Conservation (phyloP, 2,329 filamentous ascomycete species). For the Diaporthe helianthi region DNA sequence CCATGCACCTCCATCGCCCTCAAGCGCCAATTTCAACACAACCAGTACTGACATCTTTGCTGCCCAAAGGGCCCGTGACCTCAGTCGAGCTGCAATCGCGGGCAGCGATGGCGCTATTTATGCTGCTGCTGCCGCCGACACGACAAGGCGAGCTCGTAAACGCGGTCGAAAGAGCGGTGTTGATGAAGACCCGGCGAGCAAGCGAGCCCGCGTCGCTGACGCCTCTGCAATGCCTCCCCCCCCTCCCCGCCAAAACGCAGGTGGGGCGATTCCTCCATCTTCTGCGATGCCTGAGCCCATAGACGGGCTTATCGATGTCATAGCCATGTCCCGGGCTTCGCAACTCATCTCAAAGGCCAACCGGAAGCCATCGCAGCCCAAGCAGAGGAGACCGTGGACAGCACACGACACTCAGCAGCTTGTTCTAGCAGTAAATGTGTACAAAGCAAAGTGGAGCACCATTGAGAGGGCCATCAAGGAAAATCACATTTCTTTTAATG, state of each 20-base stretch:
- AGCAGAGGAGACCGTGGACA: slow-evolving; percentile 51
- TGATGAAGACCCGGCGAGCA: slow-evolving; percentile 18
- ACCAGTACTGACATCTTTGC: slow-evolving; percentile 20
- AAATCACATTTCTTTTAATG: slow-evolving; percentile 48
- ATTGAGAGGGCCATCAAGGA: slow-evolving; percentile 44
- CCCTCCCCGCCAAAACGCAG: slow-evolving; percentile 14
- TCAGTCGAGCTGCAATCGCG: slow-evolving; percentile 23
- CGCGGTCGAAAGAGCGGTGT: slow-evolving; percentile 29
- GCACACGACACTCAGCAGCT: slow-evolving; percentile 50
- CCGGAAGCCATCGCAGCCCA: slow-evolving; percentile 43
- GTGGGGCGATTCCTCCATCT: slow-evolving; percentile 5
- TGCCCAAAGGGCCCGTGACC: slow-evolving; percentile 19
- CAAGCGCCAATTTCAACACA: slow-evolving; percentile 2
- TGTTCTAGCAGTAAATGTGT: slow-evolving; percentile 49
- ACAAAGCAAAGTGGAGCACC: slow-evolving; percentile 48
- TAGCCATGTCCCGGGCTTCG: slow-evolving; percentile 38
- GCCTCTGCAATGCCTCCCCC: slow-evolving; percentile 28
- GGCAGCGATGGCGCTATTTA: slow-evolving; percentile 26
- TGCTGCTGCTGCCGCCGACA: slow-evolving; percentile 8
- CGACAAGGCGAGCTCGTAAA: slow-evolving; percentile 24
- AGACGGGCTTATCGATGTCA: slow-evolving; percentile 37
- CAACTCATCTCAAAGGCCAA: slow-evolving; percentile 41
- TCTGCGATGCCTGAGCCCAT: neutral
- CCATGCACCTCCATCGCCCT: neutral
- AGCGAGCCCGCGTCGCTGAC: slow-evolving; percentile 30